Conservation (phyloP, 371 early-diverging fungal species). For the Nosema granulosis region DNA sequence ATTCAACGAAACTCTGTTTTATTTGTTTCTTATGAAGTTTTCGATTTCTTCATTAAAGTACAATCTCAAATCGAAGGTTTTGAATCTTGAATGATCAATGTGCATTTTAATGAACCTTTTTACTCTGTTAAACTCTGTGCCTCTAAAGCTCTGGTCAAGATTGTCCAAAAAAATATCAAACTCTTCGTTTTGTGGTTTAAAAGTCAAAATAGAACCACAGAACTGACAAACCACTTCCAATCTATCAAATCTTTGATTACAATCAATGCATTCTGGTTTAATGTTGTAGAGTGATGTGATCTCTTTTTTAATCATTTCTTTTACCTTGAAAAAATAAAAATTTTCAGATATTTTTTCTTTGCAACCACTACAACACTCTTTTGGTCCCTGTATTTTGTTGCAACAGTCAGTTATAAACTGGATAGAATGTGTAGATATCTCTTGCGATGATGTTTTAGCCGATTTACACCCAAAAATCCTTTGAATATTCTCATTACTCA, state of each 20-base stretch:
- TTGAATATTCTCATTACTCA: conserved; percentile 34
- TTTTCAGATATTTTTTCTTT: conserved; percentile 14
- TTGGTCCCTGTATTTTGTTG: conserved; percentile 43
- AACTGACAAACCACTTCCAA: conserved; percentile 26
- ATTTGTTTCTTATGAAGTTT: too few relatives aligned
- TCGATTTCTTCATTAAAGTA: not conserved
- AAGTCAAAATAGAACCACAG: conserved; percentile 39
- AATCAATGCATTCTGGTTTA: conserved; percentile 45
- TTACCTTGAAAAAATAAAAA: conserved; percentile 49
- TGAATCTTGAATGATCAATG: conserved; percentile 29
- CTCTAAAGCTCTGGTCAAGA: conserved; percentile 15
- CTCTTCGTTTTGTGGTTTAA: conserved; percentile 39
- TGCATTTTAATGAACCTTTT: conserved; percentile 2
- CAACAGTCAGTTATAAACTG: conserved; percentile 62
- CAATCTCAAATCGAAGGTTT: conserved; percentile 44
- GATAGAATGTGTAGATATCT: not conserved
- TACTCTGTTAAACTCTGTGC: conserved; percentile 29
- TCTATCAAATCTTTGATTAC: conserved; percentile 25
- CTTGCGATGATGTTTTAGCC: not conserved
- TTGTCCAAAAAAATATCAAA: conserved; percentile 55
- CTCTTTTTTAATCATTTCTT: conserved; percentile 47
- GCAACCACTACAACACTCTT: conserved; percentile 54
- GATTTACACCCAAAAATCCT: conserved; percentile 50
- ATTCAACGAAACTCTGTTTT: too few relatives aligned
- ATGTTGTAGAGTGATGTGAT: conserved; percentile 34